Percentiles rank a stretch among this genome's conserved stretches.
Evolutionary conservation across 176 grass and related monocot genomes (phyloP).

Genomic region (Cenchrus americanus): DNA sequence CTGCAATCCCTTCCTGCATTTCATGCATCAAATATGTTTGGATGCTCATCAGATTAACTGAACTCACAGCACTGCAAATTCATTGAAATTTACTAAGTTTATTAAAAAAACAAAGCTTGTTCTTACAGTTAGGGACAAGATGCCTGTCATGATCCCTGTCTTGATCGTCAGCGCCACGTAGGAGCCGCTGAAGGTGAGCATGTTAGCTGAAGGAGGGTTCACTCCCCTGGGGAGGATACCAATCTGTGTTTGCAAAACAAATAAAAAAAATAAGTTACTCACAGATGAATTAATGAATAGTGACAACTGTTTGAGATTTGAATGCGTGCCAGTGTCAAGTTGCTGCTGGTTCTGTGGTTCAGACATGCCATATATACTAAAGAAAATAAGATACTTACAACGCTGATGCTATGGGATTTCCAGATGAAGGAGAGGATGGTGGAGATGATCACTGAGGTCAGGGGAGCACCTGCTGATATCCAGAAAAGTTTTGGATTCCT

Average conservation of each 20-base stretch:
- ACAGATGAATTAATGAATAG: background rate
- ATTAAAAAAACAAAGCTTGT: background rate
- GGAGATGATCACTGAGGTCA: slow-evolving; percentile 82
- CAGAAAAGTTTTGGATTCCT: slow-evolving; percentile 90
- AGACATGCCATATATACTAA: background rate
- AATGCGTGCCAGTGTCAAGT: background rate
- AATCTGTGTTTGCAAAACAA: slow-evolving; percentile 50
- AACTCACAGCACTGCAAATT: background rate
- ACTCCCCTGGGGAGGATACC: slow-evolving; percentile 76
- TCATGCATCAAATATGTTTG: background rate
- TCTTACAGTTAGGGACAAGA: slow-evolving; percentile 92
- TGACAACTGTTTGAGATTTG: background rate
- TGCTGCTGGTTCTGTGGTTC: background rate
- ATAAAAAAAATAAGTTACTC: background rate
- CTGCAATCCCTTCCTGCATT: slow-evolving; percentile 89
- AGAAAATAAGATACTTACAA: slow-evolving; percentile 59
- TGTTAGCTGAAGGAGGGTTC: slow-evolving; percentile 92
- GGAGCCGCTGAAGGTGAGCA: slow-evolving; percentile 81
- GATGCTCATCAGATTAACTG: background rate
- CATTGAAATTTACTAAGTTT: background rate
- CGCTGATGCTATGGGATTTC: slow-evolving; percentile 78
- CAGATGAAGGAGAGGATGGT: slow-evolving; percentile 76
- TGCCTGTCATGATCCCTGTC: slow-evolving; percentile 92
- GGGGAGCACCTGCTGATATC: slow-evolving; percentile 88
- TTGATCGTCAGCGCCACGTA: slow-evolving; percentile 84